phyloP scores from a whole-genome alignment of 75 land plant genomes.

The Cupressus sempervirens region DNA sequence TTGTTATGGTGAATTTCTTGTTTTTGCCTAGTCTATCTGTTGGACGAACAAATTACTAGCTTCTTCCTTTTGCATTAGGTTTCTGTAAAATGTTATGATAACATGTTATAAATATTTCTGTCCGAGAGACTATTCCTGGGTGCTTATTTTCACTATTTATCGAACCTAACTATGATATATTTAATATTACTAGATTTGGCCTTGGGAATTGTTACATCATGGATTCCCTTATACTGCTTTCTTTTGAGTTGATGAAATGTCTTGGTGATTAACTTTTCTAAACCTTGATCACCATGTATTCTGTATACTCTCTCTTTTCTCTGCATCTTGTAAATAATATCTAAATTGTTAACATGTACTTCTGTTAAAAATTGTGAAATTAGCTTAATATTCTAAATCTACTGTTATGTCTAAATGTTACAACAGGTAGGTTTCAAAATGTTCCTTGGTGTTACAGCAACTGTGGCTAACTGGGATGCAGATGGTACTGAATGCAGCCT shows the following conservation, averaged over 20 bases:
- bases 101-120: not conserved
- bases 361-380: not conserved
- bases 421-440: constrained; percentile 89
- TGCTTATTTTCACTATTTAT: not conserved
- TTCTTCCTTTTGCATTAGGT: not conserved
- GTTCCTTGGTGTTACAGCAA: constrained; percentile 87
- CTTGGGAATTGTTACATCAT: not conserved
- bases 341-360: not conserved
- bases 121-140: not conserved
- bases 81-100: not conserved
- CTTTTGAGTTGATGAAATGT: not conserved
- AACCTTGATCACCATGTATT: not conserved
- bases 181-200: not conserved
- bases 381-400: not conserved
- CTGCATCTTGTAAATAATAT: not conserved
- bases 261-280: not conserved
- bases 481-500: constrained; percentile 85
- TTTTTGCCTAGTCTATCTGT: not conserved
- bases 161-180: not conserved
- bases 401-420: not conserved
- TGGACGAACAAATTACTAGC: not conserved
- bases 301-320: not conserved
- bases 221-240: not conserved
- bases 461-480: constrained; percentile 85
- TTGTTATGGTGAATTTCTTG: not conserved